Percentiles rank a stretch among this genome's conserved stretches.
These are phyloP conservation scores for Trichoderma polysporum DNA, from an alignment of 2,329 filamentous ascomycete species.

Conservation along the genomic window DNA sequence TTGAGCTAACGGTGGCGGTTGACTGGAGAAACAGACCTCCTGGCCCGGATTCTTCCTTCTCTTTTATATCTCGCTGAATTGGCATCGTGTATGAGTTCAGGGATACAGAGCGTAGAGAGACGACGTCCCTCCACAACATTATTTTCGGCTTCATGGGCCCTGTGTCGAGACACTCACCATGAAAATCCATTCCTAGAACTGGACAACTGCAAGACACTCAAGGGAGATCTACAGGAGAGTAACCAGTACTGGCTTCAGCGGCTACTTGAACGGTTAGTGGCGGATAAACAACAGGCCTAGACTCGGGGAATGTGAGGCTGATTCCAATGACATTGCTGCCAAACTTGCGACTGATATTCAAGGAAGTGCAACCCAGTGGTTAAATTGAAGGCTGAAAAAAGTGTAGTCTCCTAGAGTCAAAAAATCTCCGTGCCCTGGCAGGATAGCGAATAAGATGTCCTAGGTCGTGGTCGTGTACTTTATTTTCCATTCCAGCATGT, in stretches of 20 bases:
- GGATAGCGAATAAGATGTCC: background rate
- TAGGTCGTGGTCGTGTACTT: background rate
- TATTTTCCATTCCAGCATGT: background rate
- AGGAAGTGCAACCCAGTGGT: background rate
- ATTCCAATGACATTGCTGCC: background rate
- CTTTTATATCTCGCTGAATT: background rate
- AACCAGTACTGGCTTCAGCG: background rate
- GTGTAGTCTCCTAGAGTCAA: background rate
- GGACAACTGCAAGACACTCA: background rate
- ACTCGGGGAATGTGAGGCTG: background rate
- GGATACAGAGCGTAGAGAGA: background rate
- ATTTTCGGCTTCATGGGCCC: background rate
- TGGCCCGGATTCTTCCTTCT: background rate
- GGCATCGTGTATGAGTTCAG: background rate
- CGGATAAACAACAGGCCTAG: background rate
- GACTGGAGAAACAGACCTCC: too few relatives aligned
- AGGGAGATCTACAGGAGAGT: background rate
- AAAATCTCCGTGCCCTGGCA: background rate
- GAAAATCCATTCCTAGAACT: background rate
- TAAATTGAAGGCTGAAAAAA: background rate
- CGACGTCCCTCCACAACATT: background rate
- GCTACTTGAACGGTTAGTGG: background rate
- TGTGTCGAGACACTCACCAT: background rate
- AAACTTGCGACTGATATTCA: background rate
- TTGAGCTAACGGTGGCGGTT: background rate